These are phyloP conservation scores for Betula pendula DNA, from an alignment of 306 rosid species.

Conservation along the genomic window DNA sequence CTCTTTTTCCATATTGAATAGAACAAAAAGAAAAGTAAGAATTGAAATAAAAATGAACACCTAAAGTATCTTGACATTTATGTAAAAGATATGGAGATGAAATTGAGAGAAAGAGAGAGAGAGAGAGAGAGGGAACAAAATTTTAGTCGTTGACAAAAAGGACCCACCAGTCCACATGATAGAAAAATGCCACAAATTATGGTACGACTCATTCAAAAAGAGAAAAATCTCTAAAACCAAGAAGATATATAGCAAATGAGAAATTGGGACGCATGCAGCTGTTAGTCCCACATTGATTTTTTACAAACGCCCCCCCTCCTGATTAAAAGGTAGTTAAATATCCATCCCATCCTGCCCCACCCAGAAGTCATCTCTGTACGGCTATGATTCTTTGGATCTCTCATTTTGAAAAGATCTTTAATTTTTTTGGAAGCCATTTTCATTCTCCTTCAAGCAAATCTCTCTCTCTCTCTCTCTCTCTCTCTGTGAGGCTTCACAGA, in stretches of 20 bases:
- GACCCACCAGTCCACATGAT: conserved; percentile 25
- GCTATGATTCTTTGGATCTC: background rate
- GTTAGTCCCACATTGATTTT: no score
- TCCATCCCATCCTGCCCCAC: background rate
- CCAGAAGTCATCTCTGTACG: background rate
- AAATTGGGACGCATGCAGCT: conserved; percentile 20
- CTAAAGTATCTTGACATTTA: no score
- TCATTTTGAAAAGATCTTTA: background rate
- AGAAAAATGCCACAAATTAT: conserved; percentile 10
- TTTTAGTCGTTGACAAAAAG: conserved; percentile 11
- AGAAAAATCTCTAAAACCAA: conserved; percentile 25
- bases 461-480: background rate
- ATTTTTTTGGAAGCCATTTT: no score
- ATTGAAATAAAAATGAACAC: no score
- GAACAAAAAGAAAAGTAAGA: no score
- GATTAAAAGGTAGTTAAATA: background rate
- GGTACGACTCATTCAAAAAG: conserved; percentile 20
- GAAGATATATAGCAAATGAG: conserved; percentile 21
- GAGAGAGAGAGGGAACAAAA: background rate
- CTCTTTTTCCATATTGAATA: no score
- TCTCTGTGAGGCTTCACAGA: background rate
- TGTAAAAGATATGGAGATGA: background rate
- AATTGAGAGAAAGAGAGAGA: background rate
- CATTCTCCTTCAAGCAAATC: background rate
- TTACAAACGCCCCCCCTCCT: no score